Evolutionary conservation across 2,329 filamentous ascomycete genomes (phyloP), one percentile per base, ranked within the genome.

Genomic region (Penicillium sumatraense): DNA sequence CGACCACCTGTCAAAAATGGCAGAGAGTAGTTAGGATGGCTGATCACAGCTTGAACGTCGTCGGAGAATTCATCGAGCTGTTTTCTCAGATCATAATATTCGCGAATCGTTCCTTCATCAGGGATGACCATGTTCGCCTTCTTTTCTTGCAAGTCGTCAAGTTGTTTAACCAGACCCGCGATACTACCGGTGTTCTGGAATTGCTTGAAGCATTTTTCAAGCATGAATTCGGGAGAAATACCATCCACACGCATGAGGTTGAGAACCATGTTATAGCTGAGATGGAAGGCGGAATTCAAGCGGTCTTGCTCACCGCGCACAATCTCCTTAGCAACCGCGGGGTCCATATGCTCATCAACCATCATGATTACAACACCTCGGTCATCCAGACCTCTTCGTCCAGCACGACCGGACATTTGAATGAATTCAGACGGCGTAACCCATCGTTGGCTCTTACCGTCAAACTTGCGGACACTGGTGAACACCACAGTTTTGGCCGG

Each of bases 361-460:
- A 99, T 98, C 91, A 99, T 98, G 73, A 99, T 98, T 64, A 99
- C 95, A 65, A 98, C 96, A 83, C 95, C 95, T 62, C 95, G 89
- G 59, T 97, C 93, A 78, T 99, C 95, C 51, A 99, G 89, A 77
- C 95, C 95, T 86, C 95, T 88, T 83, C 95, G 90, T 71, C 95
- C 95, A 56, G 95, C 95, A 76, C 95, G 90, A 58, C 95, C 95
- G 51, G 95, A 96, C 95, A 99, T 99, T 72, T 99, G 95, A 49
- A 99, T 91, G 75, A 98, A 99, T 68, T 99, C 95, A 10, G 91
- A 96, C 1, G 92, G 91, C 0, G 93, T 97, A 18, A 98, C 84
- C 76, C 93, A 96, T 60, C 93, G 85, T 65, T 86, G 85, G 56
- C 84, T 82, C 6, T 87, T 83, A 54, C 96, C 96, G 70, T 99